Base-by-base conservation (phyloP, 805 yeast genomes). In the Sporopachydermia lactativora region DNA sequence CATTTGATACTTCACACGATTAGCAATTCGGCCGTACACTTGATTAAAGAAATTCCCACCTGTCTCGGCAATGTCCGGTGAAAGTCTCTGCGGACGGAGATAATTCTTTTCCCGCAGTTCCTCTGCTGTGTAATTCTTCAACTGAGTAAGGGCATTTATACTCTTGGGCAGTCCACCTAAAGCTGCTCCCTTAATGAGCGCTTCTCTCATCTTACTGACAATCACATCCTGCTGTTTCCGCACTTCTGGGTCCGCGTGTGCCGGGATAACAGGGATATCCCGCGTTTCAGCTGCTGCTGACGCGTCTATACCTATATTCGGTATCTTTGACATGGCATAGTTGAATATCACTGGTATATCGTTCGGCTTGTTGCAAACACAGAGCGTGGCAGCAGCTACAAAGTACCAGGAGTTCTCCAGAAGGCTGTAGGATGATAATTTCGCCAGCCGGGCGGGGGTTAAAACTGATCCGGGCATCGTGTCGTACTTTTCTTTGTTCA, bases 131-230 rank as follows among this genome's bases (percentile, higher is more conserved):
- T 66, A 75, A 18, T 69, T 69, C 44, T 73, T 73, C 42, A 86
- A 62, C 14, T 67, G 64, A 50, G 73, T 78, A 51, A 88, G 59
- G 1, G 94, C 71, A 55, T 86, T 88, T 55, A 88, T 88, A 1
- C 86, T 73, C 49, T 77, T 78, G 1, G 96, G 96, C 11, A 86
- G 64, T 0, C 96, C 96, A 13, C 77, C 73, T 37, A 88, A 60
- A 0, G 95, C 94, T 0, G 81, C 70, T 3, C 84, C 67, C 52
- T 86, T 88, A 51, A 88, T 60, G 2, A 88, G 60, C 5, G 86
- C 77, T 51, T 88, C 96, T 44, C 94, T 65, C 41, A 81, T 62
- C 48, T 79, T 72, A 35, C 65, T 63, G 0, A 88, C 66, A 4
- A 70, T 45, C 35, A 42, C 46, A 46, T 41, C 46, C 36, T 51